phyloP scores from a whole-genome alignment of 352 stramenopile genomes.

The Plasmopara viticola region DNA sequence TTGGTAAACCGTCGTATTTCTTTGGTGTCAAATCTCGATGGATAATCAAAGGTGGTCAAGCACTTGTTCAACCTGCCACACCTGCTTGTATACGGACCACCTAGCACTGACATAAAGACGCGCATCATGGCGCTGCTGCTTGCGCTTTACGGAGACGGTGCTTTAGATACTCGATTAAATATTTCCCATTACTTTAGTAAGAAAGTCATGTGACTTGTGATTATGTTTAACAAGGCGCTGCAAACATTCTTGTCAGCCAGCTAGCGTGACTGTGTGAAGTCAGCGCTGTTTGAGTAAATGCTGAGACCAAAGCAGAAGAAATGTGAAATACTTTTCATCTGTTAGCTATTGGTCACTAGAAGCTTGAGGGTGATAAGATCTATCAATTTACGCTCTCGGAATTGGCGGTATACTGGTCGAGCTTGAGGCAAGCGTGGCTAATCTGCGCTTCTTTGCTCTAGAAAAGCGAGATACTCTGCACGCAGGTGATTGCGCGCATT shows the following conservation, averaged over 20 bases:
- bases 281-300: slow-evolving; percentile 19
- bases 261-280: slow-evolving; percentile 22
- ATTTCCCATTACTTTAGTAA: slow-evolving; percentile 10
- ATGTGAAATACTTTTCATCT: background rate
- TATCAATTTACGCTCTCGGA: slow-evolving; percentile 34
- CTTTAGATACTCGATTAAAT: slow-evolving; percentile 85
- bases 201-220: slow-evolving; percentile 27
- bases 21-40: slow-evolving; percentile 29
- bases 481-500: slow-evolving; percentile 20
- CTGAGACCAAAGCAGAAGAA: slow-evolving; percentile 2
- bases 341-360: slow-evolving; percentile 33
- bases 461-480: slow-evolving; percentile 62
- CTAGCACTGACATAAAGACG: slow-evolving; percentile 98
- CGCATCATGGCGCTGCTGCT: slow-evolving; percentile 86
- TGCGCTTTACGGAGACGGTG: slow-evolving; percentile 92
- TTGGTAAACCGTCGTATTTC: too few relatives aligned
- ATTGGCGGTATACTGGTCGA: slow-evolving; percentile 16
- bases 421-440: slow-evolving; percentile 20
- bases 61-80: slow-evolving; percentile 89
- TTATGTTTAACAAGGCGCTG: slow-evolving; percentile 32
- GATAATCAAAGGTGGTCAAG: slow-evolving; percentile 95
- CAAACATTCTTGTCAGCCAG: slow-evolving; percentile 26
- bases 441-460: slow-evolving; percentile 53
- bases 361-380: slow-evolving; percentile 49
- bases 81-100: slow-evolving; percentile 97